Conservation (phyloP, 352 stramenopile genomes). For the Phytophthora multivora region DNA sequence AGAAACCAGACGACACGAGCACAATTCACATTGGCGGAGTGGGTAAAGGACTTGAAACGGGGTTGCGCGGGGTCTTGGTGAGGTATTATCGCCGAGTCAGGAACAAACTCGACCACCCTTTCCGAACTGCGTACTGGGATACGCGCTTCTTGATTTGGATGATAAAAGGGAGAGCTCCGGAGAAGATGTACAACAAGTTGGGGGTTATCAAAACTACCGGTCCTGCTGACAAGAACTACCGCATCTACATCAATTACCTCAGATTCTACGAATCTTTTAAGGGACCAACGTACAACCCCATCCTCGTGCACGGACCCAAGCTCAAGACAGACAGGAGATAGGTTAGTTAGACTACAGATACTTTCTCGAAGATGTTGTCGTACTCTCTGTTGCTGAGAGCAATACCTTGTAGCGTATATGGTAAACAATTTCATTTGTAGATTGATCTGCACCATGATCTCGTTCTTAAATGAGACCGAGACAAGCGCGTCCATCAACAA, state of each 20-base stretch:
- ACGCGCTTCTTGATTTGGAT: constrained; percentile 17
- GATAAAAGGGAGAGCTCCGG: constrained; percentile 7
- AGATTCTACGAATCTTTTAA: constrained; percentile 15
- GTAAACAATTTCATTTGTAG: no score
- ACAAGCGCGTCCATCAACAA: no score
- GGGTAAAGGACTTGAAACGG: background rate
- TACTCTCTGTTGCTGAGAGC: no score
- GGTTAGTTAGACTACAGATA: background rate
- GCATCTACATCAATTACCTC: constrained; percentile 19
- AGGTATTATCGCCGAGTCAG: background rate
- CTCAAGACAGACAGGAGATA: background rate
- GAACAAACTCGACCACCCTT: background rate
- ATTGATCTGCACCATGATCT: no score
- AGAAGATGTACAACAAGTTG: constrained; percentile 15
- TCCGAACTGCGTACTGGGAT: constrained; percentile 5
- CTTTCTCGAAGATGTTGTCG: no score
- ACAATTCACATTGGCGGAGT: background rate
- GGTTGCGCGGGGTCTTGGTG: background rate
- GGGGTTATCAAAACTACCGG: constrained; percentile 8
- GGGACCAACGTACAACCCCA: constrained; percentile 13
- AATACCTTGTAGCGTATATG: no score
- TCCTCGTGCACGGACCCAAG: constrained; percentile 5
- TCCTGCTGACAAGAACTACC: constrained; percentile 14
- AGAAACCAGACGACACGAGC: constrained; percentile 4
- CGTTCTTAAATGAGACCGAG: no score